Percentiles rank a stretch among this genome's conserved stretches.
These are phyloP conservation scores for Asterophora parasitica DNA, from an alignment of 768 basidiomycete species.

Conservation along the genomic window DNA sequence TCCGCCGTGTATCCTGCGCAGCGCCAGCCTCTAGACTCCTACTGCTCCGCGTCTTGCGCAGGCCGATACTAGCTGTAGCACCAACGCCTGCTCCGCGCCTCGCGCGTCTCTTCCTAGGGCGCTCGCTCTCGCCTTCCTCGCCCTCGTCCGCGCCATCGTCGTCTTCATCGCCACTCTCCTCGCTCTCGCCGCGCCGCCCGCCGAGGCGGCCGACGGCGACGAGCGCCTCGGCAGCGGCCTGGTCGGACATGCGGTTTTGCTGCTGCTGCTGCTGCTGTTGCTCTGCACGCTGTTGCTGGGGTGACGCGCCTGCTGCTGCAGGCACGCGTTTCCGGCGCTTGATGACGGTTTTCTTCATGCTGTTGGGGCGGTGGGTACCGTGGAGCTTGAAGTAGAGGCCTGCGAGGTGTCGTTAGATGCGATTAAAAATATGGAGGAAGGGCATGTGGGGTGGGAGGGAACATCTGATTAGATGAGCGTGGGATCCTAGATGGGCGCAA, in stretches of 20 bases:
- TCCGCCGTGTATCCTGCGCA: conserved; percentile 13
- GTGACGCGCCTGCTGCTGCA: conserved; percentile 58
- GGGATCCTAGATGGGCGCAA: not conserved
- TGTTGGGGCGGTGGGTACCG: conserved; percentile 92
- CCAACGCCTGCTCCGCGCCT: conserved; percentile 28
- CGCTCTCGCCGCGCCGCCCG: conserved; percentile 27
- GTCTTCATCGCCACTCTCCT: conserved; percentile 36
- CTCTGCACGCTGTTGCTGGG: conserved; percentile 6
- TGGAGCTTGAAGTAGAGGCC: conserved; percentile 98
- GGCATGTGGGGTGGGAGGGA: not conserved
- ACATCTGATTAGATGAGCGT: conserved; percentile 24
- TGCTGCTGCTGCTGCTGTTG: conserved; percentile 14
- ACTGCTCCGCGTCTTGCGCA: conserved; percentile 23
- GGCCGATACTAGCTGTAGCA: conserved; percentile 29
- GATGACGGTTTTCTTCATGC: conserved; percentile 99
- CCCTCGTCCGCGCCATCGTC: conserved; percentile 39
- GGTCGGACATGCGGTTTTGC: conserved; percentile 58
- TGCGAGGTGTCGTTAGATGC: conserved; percentile 25
- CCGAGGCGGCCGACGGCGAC: conserved; percentile 70
- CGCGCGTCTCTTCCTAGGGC: conserved; percentile 58
- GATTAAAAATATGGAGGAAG: conserved; percentile 9
- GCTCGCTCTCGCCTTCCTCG: conserved; percentile 38
- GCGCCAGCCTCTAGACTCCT: conserved; percentile 9
- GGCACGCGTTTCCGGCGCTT: conserved; percentile 97
- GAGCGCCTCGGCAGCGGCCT: conserved; percentile 85